phyloP scores from a whole-genome alignment of 768 basidiomycete species.

The Tricholoma sp. region DNA sequence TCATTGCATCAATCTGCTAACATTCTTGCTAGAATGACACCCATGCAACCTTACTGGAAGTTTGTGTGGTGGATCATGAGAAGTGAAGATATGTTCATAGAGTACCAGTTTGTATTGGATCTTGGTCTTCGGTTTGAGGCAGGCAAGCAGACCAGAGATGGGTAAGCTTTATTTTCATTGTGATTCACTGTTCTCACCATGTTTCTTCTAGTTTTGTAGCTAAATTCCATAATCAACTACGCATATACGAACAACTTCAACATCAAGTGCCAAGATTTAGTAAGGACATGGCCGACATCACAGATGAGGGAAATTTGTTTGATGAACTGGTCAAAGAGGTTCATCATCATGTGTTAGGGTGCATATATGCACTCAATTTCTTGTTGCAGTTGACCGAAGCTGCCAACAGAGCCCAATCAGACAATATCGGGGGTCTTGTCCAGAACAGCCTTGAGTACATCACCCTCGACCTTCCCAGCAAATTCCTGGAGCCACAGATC shows the following conservation, averaged over 20 bases:
- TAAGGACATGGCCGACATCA: too few species aligned
- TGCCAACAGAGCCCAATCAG: neutral
- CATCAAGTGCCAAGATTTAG: too few species aligned
- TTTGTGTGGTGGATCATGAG: neutral
- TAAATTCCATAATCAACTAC: too few species aligned
- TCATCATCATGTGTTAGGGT: too few species aligned
- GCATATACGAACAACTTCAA: too few species aligned
- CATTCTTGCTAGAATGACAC: neutral
- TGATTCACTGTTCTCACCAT: neutral
- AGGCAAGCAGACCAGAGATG: neutral
- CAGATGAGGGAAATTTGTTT: too few species aligned
- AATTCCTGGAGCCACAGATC: too few species aligned
- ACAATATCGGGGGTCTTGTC: constrained; percentile 4
- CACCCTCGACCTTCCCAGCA: too few species aligned
- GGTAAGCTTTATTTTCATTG: neutral
- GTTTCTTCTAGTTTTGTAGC: neutral
- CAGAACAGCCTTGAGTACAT: too few species aligned
- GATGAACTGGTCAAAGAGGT: too few species aligned
- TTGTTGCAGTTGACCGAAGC: constrained; percentile 2
- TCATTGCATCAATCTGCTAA: neutral
- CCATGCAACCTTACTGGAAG: neutral
- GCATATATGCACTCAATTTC: too few species aligned
- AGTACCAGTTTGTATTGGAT: neutral
- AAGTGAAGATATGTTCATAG: neutral
- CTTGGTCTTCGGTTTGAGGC: neutral